These are phyloP conservation scores for Eutrema heterophyllum DNA, from an alignment of 345 rosid genomes.

Conservation along the genomic window DNA sequence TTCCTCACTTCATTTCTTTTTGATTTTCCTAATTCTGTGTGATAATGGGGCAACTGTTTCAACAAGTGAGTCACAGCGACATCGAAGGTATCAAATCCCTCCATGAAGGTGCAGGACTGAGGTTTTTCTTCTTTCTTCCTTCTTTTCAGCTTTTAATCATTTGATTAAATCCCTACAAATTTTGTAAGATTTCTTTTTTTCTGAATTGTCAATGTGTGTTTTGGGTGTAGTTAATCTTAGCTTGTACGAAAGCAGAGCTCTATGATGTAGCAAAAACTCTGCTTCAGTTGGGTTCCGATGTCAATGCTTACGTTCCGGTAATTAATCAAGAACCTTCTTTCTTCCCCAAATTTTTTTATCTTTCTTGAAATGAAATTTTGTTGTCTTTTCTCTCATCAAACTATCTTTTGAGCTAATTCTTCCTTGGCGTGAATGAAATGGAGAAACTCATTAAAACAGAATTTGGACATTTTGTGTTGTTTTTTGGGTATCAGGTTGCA, in stretches of 20 bases:
- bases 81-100: constrained; percentile 67
- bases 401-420: background rate
- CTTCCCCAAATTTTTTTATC: background rate
- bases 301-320: constrained; percentile 85
- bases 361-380: background rate
- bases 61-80: constrained; percentile 57
- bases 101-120: constrained; percentile 73
- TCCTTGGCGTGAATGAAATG: too few species aligned
- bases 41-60: constrained; percentile 31
- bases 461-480: background rate
- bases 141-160: background rate
- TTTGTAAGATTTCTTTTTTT: background rate
- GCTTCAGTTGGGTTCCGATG: constrained; percentile 77
- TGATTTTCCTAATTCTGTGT: background rate
- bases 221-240: constrained; percentile 61
- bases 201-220: background rate
- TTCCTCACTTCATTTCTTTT: background rate
- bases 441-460: background rate
- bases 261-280: constrained; percentile 62
- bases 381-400: too few species aligned
- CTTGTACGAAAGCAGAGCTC: constrained; percentile 60
- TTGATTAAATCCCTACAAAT: background rate
- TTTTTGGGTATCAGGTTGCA: constrained; percentile 47
- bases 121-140: constrained; percentile 37
- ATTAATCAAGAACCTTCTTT: background rate